Base-by-base conservation (phyloP, 2,329 filamentous ascomycete genomes). In the Elsinoe batatas region DNA sequence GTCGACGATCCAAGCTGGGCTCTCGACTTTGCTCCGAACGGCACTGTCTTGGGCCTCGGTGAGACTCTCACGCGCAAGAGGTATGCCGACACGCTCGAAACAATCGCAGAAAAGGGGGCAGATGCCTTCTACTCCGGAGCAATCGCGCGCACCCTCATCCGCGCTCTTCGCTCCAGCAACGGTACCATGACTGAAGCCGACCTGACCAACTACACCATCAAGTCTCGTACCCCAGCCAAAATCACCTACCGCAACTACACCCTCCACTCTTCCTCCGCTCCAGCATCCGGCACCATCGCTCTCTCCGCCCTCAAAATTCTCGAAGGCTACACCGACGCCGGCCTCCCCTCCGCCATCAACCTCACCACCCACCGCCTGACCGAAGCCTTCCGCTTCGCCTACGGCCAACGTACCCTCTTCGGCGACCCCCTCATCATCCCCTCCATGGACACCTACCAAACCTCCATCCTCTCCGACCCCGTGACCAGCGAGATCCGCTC, bases 331-430 rank as follows among this genome's bases (percentile, higher is more conserved):
- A 71, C 79, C 0, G 69, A 73, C 36, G 82, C 91, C 47, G 83
- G 81, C 15, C 71, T 81, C 1, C 70, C 73, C 1, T 72, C 79
- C 42, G 72, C 69, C 15, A 61, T 79, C 17, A 84, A 88, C 62
- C 72, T 94, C 0, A 88, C 84, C 36, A 85, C 84, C 0, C 93
- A 97, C 70, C 81, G 87, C 12, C 79, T 95, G 61, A 82, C 89
- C 64, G 93, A 97, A 74, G 86, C 90, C 11, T 88, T 95, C 73
- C 81, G 89, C 18, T 97, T 95, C 68, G 90, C 82, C 2, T 97
- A 96, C 67, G 90, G 85, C 36, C 63, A 71, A 63, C 83, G 90
- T 57, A 78, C 82, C n/a, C 77, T 84, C 26, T 79, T 97, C 0
- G 91, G 90, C 3, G 93, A 97, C 67, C 93, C 91, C 0, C 75